Evolutionary conservation across 768 basidiomycete species (phyloP), one percentile per base, ranked within the genome.

Genomic region (Pseudohyphozyma bogoriensis): DNA sequence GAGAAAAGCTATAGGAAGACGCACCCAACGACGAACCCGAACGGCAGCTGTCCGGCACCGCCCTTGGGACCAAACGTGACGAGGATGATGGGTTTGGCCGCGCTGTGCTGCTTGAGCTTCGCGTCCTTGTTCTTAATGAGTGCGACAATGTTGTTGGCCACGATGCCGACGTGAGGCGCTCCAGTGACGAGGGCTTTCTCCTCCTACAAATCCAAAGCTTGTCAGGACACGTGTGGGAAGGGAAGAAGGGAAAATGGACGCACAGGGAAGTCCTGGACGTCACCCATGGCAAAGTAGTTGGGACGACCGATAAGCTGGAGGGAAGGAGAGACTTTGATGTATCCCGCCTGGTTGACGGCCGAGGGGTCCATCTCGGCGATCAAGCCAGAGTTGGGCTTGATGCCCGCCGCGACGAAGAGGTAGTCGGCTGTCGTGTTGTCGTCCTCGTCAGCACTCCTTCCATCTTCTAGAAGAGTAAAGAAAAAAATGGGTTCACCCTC

Each of bases 21-120:
- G n/a, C n/a, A n/a, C n/a, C 58, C 58, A 16, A 54, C 7, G 7
- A 56, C 26, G 11, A 32, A 57, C 0, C 65, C 65, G 33, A 62
- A 62, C 7, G n/a, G n/a, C n/a, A 59, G 22, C 42, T 66, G 65
- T 0, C 51, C 58, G 0, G 65, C 60, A 6, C 65, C 64, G 4
- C 64, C 65, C 20, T 45, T 44, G 5, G 46, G 29, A 0, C 65
- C 60, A 20, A 62, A 33, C 0, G 33, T 33, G 33, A 66, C 50
- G 32, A 42, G 28, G 37, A 62, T 59, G 16, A 59, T 24, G n/a
- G 59, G 35, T 12, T 8, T 8, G 12, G 37, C 51, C 1, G 55
- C 31, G 51, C 32, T 55, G 58, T 62, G 58, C 44, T 49, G 24
- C 47, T 66, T 62, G 31, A 49, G 32, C 4, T 18, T 13, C 0